Percentiles rank a stretch among this genome's conserved stretches.
These are phyloP conservation scores for Euphorbia pulcherrima DNA, from an alignment of 345 rosid genomes.

Conservation along the genomic window DNA sequence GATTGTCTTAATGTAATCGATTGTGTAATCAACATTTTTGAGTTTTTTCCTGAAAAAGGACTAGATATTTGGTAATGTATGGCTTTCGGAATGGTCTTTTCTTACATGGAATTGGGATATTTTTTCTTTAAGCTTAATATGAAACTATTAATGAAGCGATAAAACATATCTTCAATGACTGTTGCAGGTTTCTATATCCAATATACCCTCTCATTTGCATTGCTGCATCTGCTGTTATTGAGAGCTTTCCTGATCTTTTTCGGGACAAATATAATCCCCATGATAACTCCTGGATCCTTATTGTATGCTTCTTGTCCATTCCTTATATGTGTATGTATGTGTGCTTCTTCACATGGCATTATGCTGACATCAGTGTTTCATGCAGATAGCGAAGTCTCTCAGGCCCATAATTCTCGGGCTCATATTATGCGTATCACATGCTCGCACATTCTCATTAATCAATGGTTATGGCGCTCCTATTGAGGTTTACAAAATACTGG, in stretches of 20 bases:
- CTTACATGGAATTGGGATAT: background rate
- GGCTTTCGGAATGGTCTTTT: background rate
- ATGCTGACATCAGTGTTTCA: slow-evolving; percentile 4
- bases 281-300: slow-evolving; percentile 49
- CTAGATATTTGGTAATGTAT: background rate
- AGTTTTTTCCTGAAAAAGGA: background rate
- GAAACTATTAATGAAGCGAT: slow-evolving; percentile 3
- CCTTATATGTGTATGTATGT: slow-evolving; percentile 1
- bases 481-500: slow-evolving; percentile 78
- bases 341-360: slow-evolving; percentile 1
- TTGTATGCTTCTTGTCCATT: slow-evolving; percentile 35
- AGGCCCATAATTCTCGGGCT: slow-evolving; percentile 72
- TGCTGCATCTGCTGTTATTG: slow-evolving; percentile 94
- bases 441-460: slow-evolving; percentile 79
- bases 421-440: slow-evolving; percentile 78
- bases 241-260: slow-evolving; percentile 89
- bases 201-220: slow-evolving; percentile 89
- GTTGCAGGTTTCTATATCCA: slow-evolving; percentile 86
- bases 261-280: slow-evolving; percentile 49
- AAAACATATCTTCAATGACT: slow-evolving; percentile 13
- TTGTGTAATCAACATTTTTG: background rate
- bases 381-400: slow-evolving; percentile 70
- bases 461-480: slow-evolving; percentile 85
- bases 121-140: too few species aligned
- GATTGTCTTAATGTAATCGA: background rate